These are phyloP conservation scores for Cryphonectria radicalis DNA, from an alignment of 2,329 filamentous ascomycete genomes.

Conservation along the genomic window DNA sequence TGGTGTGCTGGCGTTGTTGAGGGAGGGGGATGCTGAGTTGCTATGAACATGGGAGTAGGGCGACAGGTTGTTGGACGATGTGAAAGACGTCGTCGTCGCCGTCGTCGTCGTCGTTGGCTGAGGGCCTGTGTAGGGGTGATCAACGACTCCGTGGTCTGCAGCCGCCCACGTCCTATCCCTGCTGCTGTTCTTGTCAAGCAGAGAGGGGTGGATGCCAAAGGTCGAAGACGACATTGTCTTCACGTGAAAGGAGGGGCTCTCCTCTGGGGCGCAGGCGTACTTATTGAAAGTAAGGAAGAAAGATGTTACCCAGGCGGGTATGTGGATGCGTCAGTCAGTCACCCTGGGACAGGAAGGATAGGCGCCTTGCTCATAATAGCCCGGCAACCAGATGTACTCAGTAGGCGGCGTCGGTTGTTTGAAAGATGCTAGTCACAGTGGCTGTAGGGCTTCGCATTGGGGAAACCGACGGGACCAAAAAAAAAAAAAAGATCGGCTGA, in stretches of 20 bases:
- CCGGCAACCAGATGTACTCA: not conserved
- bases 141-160: constrained; percentile 9
- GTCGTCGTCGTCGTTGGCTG: not conserved
- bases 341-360: constrained; percentile 13
- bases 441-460: constrained; percentile 5
- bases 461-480: not conserved
- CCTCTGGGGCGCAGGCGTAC: constrained; percentile 26
- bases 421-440: constrained; percentile 18
- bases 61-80: constrained; percentile 47
- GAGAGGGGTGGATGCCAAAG: constrained; percentile 27
- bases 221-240: constrained; percentile 31
- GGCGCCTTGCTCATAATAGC: constrained; percentile 10
- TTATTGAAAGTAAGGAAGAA: constrained; percentile 20
- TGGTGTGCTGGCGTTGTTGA: constrained; percentile 49
- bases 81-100: constrained; percentile 37
- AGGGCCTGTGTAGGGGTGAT: constrained; percentile 28
- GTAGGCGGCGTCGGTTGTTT: not conserved
- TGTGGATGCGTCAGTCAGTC: constrained; percentile 24
- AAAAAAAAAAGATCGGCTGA: constrained; percentile 11
- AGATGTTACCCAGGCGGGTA: constrained; percentile 19
- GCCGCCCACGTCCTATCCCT: constrained; percentile 25
- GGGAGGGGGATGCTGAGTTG: constrained; percentile 45
- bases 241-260: constrained; percentile 30
- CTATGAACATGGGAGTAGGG: constrained; percentile 46
- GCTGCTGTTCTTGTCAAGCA: constrained; percentile 27